Evolutionary conservation across 2,329 filamentous ascomycete species (phyloP).

Genomic region (Nigrospora sphaerica): DNA sequence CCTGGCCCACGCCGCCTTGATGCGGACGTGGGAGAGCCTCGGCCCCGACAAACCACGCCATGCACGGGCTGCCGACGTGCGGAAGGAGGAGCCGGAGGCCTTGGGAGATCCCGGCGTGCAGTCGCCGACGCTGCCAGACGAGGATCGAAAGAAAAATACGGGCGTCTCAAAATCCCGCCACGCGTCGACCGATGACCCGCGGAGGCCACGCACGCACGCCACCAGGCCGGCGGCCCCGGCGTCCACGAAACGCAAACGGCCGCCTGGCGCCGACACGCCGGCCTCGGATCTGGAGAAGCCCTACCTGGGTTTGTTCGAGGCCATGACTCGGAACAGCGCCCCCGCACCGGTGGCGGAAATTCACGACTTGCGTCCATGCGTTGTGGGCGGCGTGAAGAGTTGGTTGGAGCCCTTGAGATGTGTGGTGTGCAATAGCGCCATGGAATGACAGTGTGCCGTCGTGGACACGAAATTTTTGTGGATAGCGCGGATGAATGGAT

Average conservation of each 20-base stretch:
- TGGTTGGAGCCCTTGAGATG: slow-evolving; percentile 48
- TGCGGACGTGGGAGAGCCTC: slow-evolving; percentile 40
- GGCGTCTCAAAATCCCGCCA: slow-evolving; percentile 24
- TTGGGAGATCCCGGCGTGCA: slow-evolving; percentile 44
- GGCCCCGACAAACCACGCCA: slow-evolving; percentile 44
- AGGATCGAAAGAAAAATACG: slow-evolving; percentile 30
- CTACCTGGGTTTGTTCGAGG: slow-evolving; percentile 46
- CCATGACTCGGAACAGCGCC: slow-evolving; percentile 37
- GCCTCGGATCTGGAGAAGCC: slow-evolving; percentile 30
- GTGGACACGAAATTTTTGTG: too few relatives aligned
- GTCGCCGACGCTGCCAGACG: slow-evolving; percentile 39
- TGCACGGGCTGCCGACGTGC: slow-evolving; percentile 27
- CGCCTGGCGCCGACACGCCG: slow-evolving; percentile 25
- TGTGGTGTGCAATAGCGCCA: slow-evolving; percentile 38
- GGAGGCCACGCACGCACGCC: too few relatives aligned
- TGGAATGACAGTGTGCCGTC: slow-evolving; percentile 26
- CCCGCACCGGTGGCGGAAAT: slow-evolving; percentile 44
- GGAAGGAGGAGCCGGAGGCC: slow-evolving; percentile 30
- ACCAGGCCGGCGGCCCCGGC: slow-evolving; percentile 23
- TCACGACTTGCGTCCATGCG: slow-evolving; percentile 38
- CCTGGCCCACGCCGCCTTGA: slow-evolving; percentile 46
- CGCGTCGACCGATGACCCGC: too few relatives aligned
- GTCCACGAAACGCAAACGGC: slow-evolving; percentile 22
- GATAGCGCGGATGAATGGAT: too few relatives aligned
- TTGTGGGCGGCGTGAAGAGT: slow-evolving; percentile 40